These are phyloP conservation scores for Sporothrix pallida DNA, from an alignment of 2,329 filamentous ascomycete species.

Conservation along the genomic window DNA sequence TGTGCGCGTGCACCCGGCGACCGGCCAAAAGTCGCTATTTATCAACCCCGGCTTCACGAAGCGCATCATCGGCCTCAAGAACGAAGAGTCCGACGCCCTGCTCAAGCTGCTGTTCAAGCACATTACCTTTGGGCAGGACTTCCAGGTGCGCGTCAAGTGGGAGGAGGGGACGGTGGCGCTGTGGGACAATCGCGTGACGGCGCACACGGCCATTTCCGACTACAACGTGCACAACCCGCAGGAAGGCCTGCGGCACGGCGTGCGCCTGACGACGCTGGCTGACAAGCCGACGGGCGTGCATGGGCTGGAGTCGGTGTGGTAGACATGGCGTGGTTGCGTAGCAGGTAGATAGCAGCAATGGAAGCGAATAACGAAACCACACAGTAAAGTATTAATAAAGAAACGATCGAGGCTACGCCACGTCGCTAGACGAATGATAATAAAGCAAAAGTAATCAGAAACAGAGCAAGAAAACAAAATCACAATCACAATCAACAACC, in stretches of 20 bases:
- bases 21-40: conserved; percentile 82
- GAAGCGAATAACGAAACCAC: not conserved
- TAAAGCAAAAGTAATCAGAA: not conserved
- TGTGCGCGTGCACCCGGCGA: conserved; percentile 78
- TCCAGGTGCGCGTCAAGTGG: conserved; percentile 72
- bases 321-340: conserved; percentile 10
- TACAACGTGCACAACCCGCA: conserved; percentile 50
- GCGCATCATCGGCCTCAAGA: conserved; percentile 68
- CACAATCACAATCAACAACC: not conserved
- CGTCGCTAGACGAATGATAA: conserved; percentile 7
- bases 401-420: conserved; percentile 14
- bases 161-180: conserved; percentile 68
- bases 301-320: conserved; percentile 49
- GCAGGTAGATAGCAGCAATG: not conserved
- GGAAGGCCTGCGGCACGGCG: conserved; percentile 50
- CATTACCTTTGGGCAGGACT: conserved; percentile 63
- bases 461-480: not conserved
- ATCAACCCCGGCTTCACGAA: conserved; percentile 69
- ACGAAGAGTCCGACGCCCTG: conserved; percentile 69
- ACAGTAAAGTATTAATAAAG: conserved; percentile 7
- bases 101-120: conserved; percentile 72
- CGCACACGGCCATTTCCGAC: conserved; percentile 53
- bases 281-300: conserved; percentile 49
- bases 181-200: conserved; percentile 68
- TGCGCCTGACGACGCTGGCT: conserved; percentile 50